Evolutionary conservation across 495 filamentous ascomycete species (phyloP), one percentile per base, ranked within the genome.

Genomic region (Recurvomyces mirabilis): DNA sequence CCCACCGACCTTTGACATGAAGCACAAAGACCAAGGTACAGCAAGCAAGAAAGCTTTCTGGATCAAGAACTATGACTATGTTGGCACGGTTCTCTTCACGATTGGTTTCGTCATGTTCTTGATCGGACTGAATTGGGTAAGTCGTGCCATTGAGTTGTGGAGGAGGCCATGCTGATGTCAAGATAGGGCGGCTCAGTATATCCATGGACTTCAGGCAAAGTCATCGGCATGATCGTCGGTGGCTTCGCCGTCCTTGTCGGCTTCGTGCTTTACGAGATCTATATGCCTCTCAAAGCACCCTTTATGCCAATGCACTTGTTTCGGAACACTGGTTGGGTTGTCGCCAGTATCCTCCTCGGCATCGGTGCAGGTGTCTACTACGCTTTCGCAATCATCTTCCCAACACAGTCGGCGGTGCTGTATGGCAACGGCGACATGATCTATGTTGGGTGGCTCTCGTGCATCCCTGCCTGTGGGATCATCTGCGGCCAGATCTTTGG

Each of bases 121-220:
- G 7, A 41, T 68, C 38, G 65, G 66, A 5, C 45, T 69, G n/a
- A 65, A 61, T 39, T 69, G n/a, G n/a, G n/a, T n/a, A 30, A n/a
- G 26, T 30, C 9, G 9, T 9, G 9, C n/a, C n/a, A 9, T 30
- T 30, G 26, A 30, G 9, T 30, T n/a, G n/a, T 30, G 26, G 26
- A 30, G 9, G 26, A 30, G 9, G 26, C 26, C 9, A 30, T n/a
- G n/a, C n/a, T 30, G 26, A 30, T n/a, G 9, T 30, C 26, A 30
- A 30, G 9, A 9, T 9, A 61, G 65, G 68, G 61, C 7, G 66
- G 63, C 18, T 17, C 55, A 3, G 12, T 68, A 26, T 67, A 65
- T 37, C 59, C 66, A 2, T 71, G 67, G 68, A 46, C 28, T 0
- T 65, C 61, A 0, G 66, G 57, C 39, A 49, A 59, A 38, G 68